Conservation (phyloP, 805 yeast species). For the Cyberlindnera maritima region DNA sequence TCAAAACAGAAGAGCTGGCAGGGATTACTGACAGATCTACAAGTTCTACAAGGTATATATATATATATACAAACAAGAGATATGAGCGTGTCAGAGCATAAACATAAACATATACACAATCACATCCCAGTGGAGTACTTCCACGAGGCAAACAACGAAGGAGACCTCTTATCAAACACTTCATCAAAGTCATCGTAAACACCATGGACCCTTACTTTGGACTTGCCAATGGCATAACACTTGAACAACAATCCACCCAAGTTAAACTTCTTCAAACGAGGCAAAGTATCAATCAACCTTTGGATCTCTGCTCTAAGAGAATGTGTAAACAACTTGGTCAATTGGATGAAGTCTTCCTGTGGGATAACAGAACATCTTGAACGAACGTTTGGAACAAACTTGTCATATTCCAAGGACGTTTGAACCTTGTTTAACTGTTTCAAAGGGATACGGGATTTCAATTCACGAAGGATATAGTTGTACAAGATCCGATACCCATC, state of each 20-base stretch:
- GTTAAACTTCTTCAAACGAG: constrained; percentile 22
- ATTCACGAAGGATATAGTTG: constrained; percentile 21
- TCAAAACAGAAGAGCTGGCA: too few species aligned
- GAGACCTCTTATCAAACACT: constrained; percentile 3
- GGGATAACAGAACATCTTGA: constrained; percentile 16
- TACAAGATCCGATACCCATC: constrained; percentile 23
- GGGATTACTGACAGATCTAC: too few species aligned
- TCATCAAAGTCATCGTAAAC: constrained; percentile 28
- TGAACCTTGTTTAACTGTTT: constrained; percentile 26
- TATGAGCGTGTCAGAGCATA: too few species aligned
- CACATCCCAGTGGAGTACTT: too few species aligned
- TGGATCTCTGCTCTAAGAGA: constrained; percentile 21
- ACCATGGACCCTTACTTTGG: constrained; percentile 16
- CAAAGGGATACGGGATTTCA: constrained; percentile 26
- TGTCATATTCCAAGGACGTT: constrained; percentile 21
- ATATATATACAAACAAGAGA: too few species aligned
- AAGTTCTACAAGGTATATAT: too few species aligned
- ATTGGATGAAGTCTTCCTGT: constrained; percentile 15
- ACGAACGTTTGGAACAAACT: constrained; percentile 21
- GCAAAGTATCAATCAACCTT: constrained; percentile 13
- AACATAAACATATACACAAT: too few species aligned
- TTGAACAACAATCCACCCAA: constrained; percentile 29
- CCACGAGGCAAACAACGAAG: neutral
- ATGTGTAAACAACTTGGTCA: constrained; percentile 25
- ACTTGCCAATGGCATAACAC: constrained; percentile 1